A percentile compares a stretch with the other conserved stretches of the same genome.
phyloP scores from a whole-genome alignment of 2,329 filamentous ascomycete species.

The Ophiostoma sp. region DNA sequence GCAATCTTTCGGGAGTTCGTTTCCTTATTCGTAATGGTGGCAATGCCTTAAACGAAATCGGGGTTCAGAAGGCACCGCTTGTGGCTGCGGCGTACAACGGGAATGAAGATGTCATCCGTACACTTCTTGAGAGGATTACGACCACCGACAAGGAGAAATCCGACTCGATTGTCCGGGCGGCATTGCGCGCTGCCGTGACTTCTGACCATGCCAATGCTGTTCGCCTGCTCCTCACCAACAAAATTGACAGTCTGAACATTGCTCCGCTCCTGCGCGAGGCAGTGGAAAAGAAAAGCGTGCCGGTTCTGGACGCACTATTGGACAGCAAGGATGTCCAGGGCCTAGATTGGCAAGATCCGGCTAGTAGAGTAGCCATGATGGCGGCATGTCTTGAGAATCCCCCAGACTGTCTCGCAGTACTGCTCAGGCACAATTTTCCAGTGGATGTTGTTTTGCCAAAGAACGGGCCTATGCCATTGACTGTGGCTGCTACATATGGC shows the following conservation, averaged over 20 bases:
- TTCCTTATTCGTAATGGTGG: background rate
- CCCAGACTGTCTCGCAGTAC: too few species aligned
- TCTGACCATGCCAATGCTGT: background rate
- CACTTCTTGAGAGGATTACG: background rate
- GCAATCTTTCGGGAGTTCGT: background rate
- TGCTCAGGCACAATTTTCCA: background rate
- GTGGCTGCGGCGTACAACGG: background rate
- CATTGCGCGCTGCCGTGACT: background rate
- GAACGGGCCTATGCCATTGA: background rate
- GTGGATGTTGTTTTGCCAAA: background rate
- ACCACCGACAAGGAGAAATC: background rate
- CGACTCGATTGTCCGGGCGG: background rate
- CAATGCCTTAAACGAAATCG: background rate
- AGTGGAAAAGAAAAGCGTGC: too few species aligned
- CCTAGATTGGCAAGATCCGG: too few species aligned
- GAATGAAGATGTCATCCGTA: background rate
- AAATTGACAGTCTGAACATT: background rate
- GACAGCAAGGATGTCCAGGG: too few species aligned
- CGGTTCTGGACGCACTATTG: too few species aligned
- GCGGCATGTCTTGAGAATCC: background rate
- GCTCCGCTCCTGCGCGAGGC: background rate
- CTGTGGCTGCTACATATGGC: background rate
- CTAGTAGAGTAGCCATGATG: background rate
- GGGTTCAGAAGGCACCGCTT: background rate
- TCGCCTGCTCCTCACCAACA: background rate